phyloP scores from a whole-genome alignment of 208 protist species.

The Wallacemonas sp. region DNA sequence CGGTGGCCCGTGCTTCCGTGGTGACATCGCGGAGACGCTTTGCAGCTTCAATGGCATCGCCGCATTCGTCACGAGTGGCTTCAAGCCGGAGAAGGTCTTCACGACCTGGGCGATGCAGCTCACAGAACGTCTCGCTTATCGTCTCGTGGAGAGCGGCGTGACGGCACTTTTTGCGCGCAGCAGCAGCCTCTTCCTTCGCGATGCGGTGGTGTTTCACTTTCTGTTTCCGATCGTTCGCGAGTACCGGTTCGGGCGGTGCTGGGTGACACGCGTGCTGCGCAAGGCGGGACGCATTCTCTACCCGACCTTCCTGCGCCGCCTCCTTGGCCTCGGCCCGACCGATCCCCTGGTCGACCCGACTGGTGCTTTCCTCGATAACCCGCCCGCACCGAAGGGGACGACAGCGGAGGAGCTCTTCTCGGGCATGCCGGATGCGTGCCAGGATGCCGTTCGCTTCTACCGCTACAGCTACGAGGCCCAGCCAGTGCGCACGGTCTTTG shows the following conservation, averaged over 20 bases:
- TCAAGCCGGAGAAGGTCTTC: slow-evolving; percentile 21
- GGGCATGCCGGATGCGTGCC: slow-evolving; percentile 33
- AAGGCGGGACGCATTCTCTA: slow-evolving; percentile 23
- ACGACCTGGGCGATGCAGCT: slow-evolving; percentile 34
- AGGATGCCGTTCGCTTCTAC: slow-evolving; percentile 52
- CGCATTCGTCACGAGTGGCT: slow-evolving; percentile 26
- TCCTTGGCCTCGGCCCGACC: slow-evolving; percentile 2
- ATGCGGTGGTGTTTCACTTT: slow-evolving; percentile 58
- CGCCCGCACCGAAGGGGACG: not conserved
- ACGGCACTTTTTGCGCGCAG: slow-evolving; percentile 32
- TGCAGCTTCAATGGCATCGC: slow-evolving; percentile 29
- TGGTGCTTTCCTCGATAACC: slow-evolving; percentile 5
- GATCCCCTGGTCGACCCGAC: slow-evolving; percentile 10
- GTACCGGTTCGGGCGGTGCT: slow-evolving; percentile 56
- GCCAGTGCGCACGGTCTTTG: slow-evolving; percentile 41
- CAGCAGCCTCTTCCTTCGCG: slow-evolving; percentile 29
- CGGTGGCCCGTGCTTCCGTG: slow-evolving; percentile 36
- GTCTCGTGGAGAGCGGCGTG: slow-evolving; percentile 57
- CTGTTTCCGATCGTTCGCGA: slow-evolving; percentile 54
- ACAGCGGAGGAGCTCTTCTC: slow-evolving; percentile 15
- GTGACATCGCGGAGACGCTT: slow-evolving; percentile 47
- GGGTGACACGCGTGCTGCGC: slow-evolving; percentile 43
- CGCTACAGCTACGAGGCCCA: slow-evolving; percentile 34
- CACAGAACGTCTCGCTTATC: slow-evolving; percentile 40
- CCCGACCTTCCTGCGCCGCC: slow-evolving; percentile 32